Base-by-base conservation (phyloP, 2,329 filamentous ascomycete genomes). In the Cyanodermella asteris region DNA sequence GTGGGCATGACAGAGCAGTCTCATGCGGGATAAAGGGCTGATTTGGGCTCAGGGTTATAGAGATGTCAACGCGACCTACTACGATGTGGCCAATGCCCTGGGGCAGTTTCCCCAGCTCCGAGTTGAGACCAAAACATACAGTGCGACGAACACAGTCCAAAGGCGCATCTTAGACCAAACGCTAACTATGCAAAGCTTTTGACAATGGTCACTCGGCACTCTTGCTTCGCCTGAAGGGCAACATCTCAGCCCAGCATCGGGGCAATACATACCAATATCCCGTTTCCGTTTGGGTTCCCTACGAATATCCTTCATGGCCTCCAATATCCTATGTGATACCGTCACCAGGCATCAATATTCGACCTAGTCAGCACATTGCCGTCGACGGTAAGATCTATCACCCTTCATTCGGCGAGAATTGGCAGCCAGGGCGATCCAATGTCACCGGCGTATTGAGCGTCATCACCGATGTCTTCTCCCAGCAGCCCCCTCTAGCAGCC, bases 361-460 rank as follows among this genome's bases (percentile, higher is more conserved):
- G 84, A 12, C 80, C 82, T 1, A 87, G 87, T 1, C 87, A 97
- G 44, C 81, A 97, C 55, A 81, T 97, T 31, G 81, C 87, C 41
- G 71, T 77, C 5, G 84, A 94, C 41, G 87, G 87, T 14, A 72
- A 77, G 44, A 67, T 94, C 34, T 97, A 94, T 45, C 87, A 97
- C 45, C 87, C 87, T 18, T 97, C 94, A 46, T 56, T 97, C 1
- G 8, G 3, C 25, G 18, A 30, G 20, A 11, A 24, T 18, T 15
- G 14, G 23, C 20, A 29, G 18, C 26, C 25, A 24, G 40, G 62
- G 80, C 84, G 80, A 56, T 90, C 78, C 1, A 82, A 70, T 16
- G 55, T 93, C 3, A 53, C 74, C 20, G 81, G 91, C 42, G 78
- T 94, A 29, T 51, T 94, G 3, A 68, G 66, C 10, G 74, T 91